Conservation (phyloP, 2,329 filamentous ascomycete species). For the Exserohilum turcica region DNA sequence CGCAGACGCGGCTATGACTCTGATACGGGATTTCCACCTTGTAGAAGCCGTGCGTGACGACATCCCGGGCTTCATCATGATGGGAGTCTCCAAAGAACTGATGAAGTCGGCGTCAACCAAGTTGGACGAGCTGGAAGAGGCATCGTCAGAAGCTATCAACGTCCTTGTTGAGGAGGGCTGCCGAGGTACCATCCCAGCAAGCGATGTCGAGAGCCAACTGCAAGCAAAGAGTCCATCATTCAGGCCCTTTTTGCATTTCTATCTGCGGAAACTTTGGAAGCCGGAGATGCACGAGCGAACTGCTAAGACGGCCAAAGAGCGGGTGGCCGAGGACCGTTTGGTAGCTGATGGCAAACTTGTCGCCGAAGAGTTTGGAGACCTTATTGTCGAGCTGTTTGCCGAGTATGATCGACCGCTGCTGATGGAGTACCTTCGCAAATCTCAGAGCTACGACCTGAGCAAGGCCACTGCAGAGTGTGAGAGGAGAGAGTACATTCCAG, state of each 20-base stretch:
- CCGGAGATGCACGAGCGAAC: constrained; percentile 65
- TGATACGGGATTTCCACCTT: constrained; percentile 89
- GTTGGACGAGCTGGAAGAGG: constrained; percentile 73
- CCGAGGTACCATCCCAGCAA: constrained; percentile 80
- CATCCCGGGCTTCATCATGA: constrained; percentile 83
- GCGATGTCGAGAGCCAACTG: constrained; percentile 78
- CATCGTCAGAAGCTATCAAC: constrained; percentile 81
- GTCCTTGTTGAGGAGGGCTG: constrained; percentile 90
- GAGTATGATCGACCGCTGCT: constrained; percentile 78
- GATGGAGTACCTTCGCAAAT: constrained; percentile 84
- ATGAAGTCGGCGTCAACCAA: constrained; percentile 69
- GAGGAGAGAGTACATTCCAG: constrained; percentile 77
- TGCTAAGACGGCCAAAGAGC: constrained; percentile 45
- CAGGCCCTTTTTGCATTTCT: constrained; percentile 85
- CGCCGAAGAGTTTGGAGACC: constrained; percentile 84
- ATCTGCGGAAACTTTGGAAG: constrained; percentile 83
- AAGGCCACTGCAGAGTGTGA: constrained; percentile 80
- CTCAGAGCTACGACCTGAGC: constrained; percentile 87
- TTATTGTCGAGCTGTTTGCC: constrained; percentile 85
- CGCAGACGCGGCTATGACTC: constrained; percentile 81
- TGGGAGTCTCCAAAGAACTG: constrained; percentile 78
- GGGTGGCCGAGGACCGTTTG: constrained; percentile 50
- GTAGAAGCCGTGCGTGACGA: constrained; percentile 88
- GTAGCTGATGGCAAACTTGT: constrained; percentile 67
- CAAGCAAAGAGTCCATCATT: constrained; percentile 56